Conservation (phyloP, 139 green algal species). For the Ettlia oleoabundans region DNA sequence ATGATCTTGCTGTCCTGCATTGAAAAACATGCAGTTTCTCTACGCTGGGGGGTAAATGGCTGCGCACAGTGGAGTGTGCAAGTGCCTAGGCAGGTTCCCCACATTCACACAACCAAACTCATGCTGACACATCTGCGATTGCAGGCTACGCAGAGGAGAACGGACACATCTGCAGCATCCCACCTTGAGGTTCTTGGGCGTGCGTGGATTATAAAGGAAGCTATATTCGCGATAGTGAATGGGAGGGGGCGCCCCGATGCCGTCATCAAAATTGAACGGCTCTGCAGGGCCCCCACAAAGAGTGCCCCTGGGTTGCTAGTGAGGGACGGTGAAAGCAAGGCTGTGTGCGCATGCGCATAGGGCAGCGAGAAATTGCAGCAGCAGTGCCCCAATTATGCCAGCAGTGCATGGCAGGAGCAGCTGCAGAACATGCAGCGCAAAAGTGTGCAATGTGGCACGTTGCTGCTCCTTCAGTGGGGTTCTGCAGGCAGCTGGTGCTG, state of each 20-base stretch:
- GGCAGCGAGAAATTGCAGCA: too few relatives aligned
- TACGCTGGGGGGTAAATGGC: background rate
- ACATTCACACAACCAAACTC: background rate
- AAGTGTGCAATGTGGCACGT: too few relatives aligned
- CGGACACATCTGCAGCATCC: background rate
- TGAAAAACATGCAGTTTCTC: too few relatives aligned
- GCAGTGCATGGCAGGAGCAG: too few relatives aligned
- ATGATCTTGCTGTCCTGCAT: slow-evolving; percentile 11
- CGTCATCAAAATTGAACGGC: slow-evolving; percentile 6
- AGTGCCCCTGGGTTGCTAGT: too few relatives aligned
- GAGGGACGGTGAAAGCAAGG: too few relatives aligned
- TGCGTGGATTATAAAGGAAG: slow-evolving; percentile 43
- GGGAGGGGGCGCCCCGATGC: slow-evolving; percentile 23
- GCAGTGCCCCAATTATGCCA: too few relatives aligned
- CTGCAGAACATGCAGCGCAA: too few relatives aligned
- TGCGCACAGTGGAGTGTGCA: background rate
- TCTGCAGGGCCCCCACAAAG: background rate
- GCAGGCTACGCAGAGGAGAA: background rate
- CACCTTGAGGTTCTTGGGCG: slow-evolving; percentile 24
- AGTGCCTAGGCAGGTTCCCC: background rate
- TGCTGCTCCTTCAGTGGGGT: too few relatives aligned
- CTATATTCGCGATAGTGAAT: slow-evolving; percentile 41
- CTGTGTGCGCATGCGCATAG: background rate
- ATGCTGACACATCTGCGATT: background rate
- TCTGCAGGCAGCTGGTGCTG: too few relatives aligned